Base-by-base conservation (phyloP, 352 stramenopile species). In the Globisporangium nunn region DNA sequence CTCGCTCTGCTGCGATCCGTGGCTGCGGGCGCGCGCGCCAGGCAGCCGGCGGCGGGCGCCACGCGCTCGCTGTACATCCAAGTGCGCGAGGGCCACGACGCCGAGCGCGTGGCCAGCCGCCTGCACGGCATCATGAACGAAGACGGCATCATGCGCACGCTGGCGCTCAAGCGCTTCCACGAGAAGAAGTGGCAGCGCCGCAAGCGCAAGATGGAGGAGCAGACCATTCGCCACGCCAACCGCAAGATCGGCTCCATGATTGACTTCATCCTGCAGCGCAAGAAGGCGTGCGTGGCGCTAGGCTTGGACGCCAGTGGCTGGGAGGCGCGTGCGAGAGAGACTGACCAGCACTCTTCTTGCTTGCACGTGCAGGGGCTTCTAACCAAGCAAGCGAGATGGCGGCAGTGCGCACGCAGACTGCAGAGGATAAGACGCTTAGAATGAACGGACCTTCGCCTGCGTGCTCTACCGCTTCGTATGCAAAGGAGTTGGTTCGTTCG, bases 131-230 rank as follows among this genome's bases (percentile, higher is more conserved):
- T 88, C 59, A 71, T 88, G 74, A 79, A 82, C 54, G 74, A 85
- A 52, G 82, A 93, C 68, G 82, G 82, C 44, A 78, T 85, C 59
- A 72, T 89, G 58, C 89, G 88, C 67, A 75, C 74, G 60, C 71
- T 89, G 47, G 59, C 64, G 63, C 80, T 79, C 64, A 87, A 87
- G 67, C 67, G 75, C 44, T 81, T 84, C 63, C 83, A 93, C 64
- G 83, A 93, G 62, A 93, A 93, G 63, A 86, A 88, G 56, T 90
- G 78, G 74, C 74, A 87, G 70, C 75, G 78, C 61, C 81, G 81
- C 69, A 90, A 88, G 52, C 83, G 83, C 63, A 90, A 91, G 69
- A 66, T 67, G 44, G 81, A 86, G 59, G 83, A 93, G 63, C 75
- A 83, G 56, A 78, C 69, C 46, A 93, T 93, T 62, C 83, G 83